phyloP scores from a whole-genome alignment of 1,284 basidiomycete genomes.

The Malassezia arunalokei region DNA sequence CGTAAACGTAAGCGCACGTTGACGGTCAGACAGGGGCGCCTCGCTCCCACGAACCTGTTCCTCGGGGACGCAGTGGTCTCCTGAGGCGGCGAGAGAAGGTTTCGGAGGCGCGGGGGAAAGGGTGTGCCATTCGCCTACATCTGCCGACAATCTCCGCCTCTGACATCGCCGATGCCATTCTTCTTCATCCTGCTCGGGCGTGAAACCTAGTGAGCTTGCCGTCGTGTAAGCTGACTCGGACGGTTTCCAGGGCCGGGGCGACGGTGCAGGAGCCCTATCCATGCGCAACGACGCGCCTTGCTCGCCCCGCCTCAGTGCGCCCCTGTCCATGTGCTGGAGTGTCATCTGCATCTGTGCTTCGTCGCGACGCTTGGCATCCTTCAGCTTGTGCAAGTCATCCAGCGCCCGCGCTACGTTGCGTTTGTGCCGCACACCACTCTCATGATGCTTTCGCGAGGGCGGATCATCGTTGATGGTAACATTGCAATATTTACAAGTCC shows the following conservation, averaged over 20 bases:
- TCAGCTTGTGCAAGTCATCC: slow-evolving; percentile 82
- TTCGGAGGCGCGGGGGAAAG: slow-evolving; percentile 50
- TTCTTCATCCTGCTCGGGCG: slow-evolving; percentile 6
- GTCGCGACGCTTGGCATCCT: slow-evolving; percentile 69
- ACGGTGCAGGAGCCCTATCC: no score
- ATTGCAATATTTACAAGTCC: slow-evolving; percentile 46
- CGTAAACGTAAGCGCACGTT: slow-evolving; percentile 25
- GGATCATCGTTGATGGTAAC: slow-evolving; percentile 38
- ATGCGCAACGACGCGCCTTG: no score
- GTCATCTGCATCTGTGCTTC: slow-evolving; percentile 62
- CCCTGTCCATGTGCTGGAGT: slow-evolving; percentile 64
- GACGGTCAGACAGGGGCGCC: slow-evolving; percentile 15
- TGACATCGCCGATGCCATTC: slow-evolving; percentile 49
- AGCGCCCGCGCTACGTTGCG: slow-evolving; percentile 87
- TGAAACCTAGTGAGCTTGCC: slow-evolving; percentile 65
- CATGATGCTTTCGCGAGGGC: slow-evolving; percentile 74
- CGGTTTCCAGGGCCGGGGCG: slow-evolving; percentile 4
- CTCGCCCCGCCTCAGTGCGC: no score
- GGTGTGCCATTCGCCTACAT: slow-evolving; percentile 72
- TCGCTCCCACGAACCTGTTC: no score
- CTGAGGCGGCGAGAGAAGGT: slow-evolving; percentile 1
- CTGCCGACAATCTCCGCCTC: slow-evolving; percentile 56
- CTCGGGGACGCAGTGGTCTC: neutral
- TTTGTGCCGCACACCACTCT: slow-evolving; percentile 83
- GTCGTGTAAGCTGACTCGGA: slow-evolving; percentile 72